Conservation (phyloP, 176 grass and related monocot genomes). For the Pontederia crassipes region DNA sequence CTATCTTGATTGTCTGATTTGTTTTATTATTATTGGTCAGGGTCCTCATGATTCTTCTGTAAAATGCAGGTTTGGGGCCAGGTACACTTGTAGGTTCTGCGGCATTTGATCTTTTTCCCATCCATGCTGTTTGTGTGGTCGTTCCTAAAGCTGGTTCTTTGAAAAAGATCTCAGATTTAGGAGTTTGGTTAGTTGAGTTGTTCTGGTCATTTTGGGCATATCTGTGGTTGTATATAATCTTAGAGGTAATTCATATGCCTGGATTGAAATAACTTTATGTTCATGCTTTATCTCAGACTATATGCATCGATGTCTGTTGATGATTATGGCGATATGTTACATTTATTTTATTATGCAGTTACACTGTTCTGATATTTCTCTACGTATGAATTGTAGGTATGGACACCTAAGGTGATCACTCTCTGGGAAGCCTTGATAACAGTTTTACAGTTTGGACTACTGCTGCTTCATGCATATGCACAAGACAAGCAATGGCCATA, state of each 20-base stretch:
- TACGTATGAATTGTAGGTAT: slow-evolving; percentile 30
- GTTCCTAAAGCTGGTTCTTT: slow-evolving; percentile 52
- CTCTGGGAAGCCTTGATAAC: slow-evolving; percentile 75
- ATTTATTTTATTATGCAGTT: too few relatives aligned
- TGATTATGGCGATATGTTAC: neutral
- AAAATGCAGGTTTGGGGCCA: slow-evolving; percentile 62
- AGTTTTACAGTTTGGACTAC: slow-evolving; percentile 73
- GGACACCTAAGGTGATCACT: slow-evolving; percentile 77
- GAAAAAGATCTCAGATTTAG: slow-evolving; percentile 87
- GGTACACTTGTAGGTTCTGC: slow-evolving; percentile 88
- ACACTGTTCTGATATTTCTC: neutral
- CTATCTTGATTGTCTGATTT: neutral
- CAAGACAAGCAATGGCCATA: slow-evolving; percentile 91
- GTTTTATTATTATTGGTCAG: neutral
- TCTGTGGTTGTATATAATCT: slow-evolving; percentile 77
- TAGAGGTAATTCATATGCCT: slow-evolving; percentile 44
- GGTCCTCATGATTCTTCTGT: neutral
- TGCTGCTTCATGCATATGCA: slow-evolving; percentile 79
- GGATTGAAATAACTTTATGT: too few relatives aligned
- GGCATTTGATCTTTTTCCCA: slow-evolving; percentile 77
- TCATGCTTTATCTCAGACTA: too few relatives aligned
- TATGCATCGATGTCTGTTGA: neutral
- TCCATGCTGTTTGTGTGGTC: slow-evolving; percentile 82
- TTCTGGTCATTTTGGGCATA: slow-evolving; percentile 94
- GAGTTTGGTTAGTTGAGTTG: slow-evolving; percentile 82